Percentiles rank a stretch among this genome's conserved stretches.
Evolutionary conservation across 306 rosid species (phyloP).

Genomic region (Oxytropis ochrocephala): DNA sequence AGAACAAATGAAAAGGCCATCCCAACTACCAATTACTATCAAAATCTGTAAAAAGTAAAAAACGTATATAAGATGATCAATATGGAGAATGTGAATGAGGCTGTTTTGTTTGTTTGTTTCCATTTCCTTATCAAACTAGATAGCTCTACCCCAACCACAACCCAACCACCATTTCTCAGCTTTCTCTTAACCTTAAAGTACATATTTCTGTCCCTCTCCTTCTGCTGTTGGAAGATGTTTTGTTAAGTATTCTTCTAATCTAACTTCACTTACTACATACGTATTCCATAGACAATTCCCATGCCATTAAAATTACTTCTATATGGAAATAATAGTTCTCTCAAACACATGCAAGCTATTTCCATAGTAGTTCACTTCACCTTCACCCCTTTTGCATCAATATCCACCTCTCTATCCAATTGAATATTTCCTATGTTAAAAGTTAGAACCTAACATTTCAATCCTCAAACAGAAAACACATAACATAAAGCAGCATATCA

Average conservation of each 20-base stretch:
- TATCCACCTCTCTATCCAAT: constrained; percentile 1
- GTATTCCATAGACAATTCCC: constrained; percentile 37
- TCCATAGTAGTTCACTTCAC: constrained; percentile 3
- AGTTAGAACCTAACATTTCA: constrained; percentile 27
- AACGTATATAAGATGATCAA: constrained; percentile 10
- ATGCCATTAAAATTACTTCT: constrained; percentile 28
- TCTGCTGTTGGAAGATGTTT: constrained; percentile 39
- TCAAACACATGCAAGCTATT: constrained; percentile 11
- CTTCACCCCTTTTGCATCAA: background rate
- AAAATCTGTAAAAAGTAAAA: constrained; percentile 9
- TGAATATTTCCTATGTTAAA: constrained; percentile 20
- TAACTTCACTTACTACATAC: constrained; percentile 50
- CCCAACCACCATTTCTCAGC: constrained; percentile 24
- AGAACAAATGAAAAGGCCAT: constrained; percentile 44
- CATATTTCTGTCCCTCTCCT: constrained; percentile 39
- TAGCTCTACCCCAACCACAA: constrained; percentile 18
- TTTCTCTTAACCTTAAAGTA: constrained; percentile 77
- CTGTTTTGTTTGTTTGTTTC: constrained; percentile 50
- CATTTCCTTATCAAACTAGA: constrained; percentile 54
- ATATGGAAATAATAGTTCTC: constrained; percentile 21
- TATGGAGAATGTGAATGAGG: background rate
- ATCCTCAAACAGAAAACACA: constrained; percentile 9
- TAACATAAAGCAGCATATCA: constrained; percentile 28
- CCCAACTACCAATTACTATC: constrained; percentile 41
- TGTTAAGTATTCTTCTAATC: constrained; percentile 47